Evolutionary conservation across 2,329 filamentous ascomycete species (phyloP).

Genomic region (Ophiostoma quercus): DNA sequence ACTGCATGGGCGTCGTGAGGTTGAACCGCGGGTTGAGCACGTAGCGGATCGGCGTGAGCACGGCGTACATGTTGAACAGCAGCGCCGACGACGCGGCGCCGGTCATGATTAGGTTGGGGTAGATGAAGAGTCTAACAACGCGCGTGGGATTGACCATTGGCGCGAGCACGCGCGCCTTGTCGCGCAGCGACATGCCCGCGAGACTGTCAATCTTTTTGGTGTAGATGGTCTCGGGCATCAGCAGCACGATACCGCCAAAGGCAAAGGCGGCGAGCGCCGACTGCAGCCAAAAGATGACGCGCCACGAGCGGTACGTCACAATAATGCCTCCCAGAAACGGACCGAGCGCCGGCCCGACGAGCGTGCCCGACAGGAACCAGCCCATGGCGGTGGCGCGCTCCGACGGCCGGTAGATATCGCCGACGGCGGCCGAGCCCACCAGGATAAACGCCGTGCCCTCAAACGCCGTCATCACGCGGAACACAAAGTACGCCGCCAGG

Average conservation of each 20-base stretch:
- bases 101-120: constrained; percentile 58
- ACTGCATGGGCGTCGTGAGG: constrained; percentile 57
- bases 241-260: constrained; percentile 50
- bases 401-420: constrained; percentile 38
- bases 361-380: constrained; percentile 60
- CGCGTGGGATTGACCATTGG: constrained; percentile 57
- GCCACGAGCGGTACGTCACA: constrained; percentile 61
- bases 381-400: constrained; percentile 60
- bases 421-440: constrained; percentile 60
- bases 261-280: constrained; percentile 55
- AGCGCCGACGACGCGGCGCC: constrained; percentile 55
- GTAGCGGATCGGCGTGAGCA: constrained; percentile 64
- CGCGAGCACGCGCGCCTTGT: constrained; percentile 49
- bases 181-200: constrained; percentile 40
- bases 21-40: constrained; percentile 66
- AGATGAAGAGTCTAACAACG: constrained; percentile 53
- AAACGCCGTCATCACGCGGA: constrained; percentile 63
- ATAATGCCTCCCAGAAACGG: constrained; percentile 63
- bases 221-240: constrained; percentile 65
- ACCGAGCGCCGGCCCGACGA: constrained; percentile 58
- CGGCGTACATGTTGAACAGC: constrained; percentile 67
- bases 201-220: constrained; percentile 52
- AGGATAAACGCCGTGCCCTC: constrained; percentile 64
- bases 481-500: constrained; percentile 59
- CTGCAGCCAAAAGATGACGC: constrained; percentile 67